Conservation (phyloP, 257 asterid species). For the Gentiana macrophylla region DNA sequence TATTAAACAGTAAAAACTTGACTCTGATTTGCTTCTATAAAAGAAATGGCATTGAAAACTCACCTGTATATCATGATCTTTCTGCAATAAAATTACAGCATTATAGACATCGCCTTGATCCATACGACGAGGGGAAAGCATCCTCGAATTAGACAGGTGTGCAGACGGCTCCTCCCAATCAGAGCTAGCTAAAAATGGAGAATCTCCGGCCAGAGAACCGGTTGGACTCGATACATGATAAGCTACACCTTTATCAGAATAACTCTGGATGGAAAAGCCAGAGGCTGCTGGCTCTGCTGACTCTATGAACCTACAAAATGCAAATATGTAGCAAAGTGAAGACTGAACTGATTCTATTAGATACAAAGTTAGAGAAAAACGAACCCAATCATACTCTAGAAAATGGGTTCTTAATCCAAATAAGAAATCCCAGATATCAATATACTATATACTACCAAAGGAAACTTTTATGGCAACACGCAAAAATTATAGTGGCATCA, state of each 20-base stretch:
- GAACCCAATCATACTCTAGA: too few relatives aligned
- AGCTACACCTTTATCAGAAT: slow-evolving; percentile 8
- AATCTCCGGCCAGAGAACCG: slow-evolving; percentile 6
- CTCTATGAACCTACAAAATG: slow-evolving; percentile 29
- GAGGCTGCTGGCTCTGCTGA: slow-evolving; percentile 24
- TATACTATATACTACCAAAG: too few relatives aligned
- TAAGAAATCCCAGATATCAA: too few relatives aligned
- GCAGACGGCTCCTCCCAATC: slow-evolving; percentile 59
- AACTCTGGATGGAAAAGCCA: not conserved
- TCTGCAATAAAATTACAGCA: slow-evolving; percentile 49
- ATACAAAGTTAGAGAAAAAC: not conserved
- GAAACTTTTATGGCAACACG: too few relatives aligned
- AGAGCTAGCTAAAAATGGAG: slow-evolving; percentile 17
- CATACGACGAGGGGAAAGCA: slow-evolving; percentile 9
- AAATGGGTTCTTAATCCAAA: too few relatives aligned
- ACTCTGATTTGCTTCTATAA: too few relatives aligned
- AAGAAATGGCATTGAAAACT: not conserved
- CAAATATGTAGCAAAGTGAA: slow-evolving; percentile 4
- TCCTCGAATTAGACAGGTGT: slow-evolving; percentile 19
- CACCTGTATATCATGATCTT: slow-evolving; percentile 68
- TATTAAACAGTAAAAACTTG: too few relatives aligned
- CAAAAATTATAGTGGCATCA: too few relatives aligned
- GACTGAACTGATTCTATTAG: not conserved
- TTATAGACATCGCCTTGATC: slow-evolving; percentile 35
- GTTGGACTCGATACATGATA: slow-evolving; percentile 14